Evolutionary conservation across 2,329 filamentous ascomycete genomes (phyloP).

Genomic region (Rosellinia necatrix): DNA sequence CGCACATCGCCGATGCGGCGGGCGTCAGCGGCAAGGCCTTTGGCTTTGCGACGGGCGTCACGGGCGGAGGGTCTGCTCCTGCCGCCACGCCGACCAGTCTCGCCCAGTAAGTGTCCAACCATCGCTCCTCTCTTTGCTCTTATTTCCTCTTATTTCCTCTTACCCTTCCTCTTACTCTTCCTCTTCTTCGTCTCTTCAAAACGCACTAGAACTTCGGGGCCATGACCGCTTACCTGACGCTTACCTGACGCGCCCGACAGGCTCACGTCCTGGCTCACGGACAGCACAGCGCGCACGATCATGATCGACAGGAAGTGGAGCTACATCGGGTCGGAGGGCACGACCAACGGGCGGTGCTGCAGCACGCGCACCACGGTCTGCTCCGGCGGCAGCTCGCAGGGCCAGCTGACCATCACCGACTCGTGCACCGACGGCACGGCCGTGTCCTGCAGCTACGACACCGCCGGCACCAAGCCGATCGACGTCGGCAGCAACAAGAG

Average conservation of each 20-base stretch:
- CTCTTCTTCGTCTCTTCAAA: too few species aligned
- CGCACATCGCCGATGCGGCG: background rate
- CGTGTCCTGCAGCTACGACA: background rate
- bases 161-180: too few species aligned
- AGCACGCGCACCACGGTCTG: background rate
- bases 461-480: background rate
- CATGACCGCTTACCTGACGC: too few species aligned
- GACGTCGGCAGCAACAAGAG: background rate
- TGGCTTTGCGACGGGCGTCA: constrained; percentile 3
- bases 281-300: background rate
- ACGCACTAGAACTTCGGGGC: too few species aligned
- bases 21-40: background rate
- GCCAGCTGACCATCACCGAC: background rate
- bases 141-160: too few species aligned
- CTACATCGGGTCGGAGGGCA: background rate
- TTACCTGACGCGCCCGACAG: too few species aligned
- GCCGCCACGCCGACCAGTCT: background rate
- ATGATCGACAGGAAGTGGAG: background rate
- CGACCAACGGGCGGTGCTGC: background rate
- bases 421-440: background rate
- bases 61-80: background rate
- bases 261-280: background rate
- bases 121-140: too few species aligned
- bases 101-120: background rate
- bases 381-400: background rate